phyloP scores from a whole-genome alignment of 495 filamentous ascomycete genomes.

The Talaromyces proteolyticus region DNA sequence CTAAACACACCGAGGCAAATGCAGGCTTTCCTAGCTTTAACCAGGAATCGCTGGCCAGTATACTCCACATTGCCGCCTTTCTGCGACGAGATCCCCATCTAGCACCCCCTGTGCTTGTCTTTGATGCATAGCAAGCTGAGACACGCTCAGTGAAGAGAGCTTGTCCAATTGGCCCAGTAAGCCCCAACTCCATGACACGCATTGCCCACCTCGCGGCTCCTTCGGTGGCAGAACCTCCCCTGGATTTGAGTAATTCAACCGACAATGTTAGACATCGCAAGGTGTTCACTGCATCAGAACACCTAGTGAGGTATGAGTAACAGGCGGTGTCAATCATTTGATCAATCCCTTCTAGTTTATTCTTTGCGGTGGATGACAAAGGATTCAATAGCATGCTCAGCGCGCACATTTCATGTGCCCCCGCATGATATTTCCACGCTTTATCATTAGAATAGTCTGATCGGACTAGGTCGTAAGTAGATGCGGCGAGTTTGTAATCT shows the following conservation, averaged over 20 bases:
- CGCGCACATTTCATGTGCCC: constrained; percentile 87
- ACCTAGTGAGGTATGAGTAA: constrained; percentile 88
- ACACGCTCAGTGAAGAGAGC: constrained; percentile 79
- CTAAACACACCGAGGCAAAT: constrained; percentile 65
- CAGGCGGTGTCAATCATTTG: constrained; percentile 79
- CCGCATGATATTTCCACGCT: constrained; percentile 92
- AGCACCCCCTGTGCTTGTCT: constrained; percentile 56
- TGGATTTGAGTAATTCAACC: constrained; percentile 72
- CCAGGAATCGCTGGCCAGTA: constrained; percentile 81
- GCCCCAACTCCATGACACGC: constrained; percentile 67
- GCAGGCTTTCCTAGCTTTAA: constrained; percentile 60
- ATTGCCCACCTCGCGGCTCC: constrained; percentile 83
- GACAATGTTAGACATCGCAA: constrained; percentile 71
- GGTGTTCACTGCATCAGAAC: constrained; percentile 64
- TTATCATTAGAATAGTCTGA: constrained; percentile 90
- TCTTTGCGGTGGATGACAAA: constrained; percentile 62
- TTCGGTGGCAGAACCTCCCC: constrained; percentile 74
- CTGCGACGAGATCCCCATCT: constrained; percentile 63
- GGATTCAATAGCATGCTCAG: constrained; percentile 73
- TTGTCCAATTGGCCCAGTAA: constrained; percentile 68
- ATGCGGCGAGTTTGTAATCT: constrained; percentile 89
- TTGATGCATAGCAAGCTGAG: constrained; percentile 74
- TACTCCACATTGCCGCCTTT: constrained; percentile 87
- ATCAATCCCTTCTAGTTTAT: constrained; percentile 71
- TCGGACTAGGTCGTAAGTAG: constrained; percentile 82